Evolutionary conservation across 2,329 filamentous ascomycete species (phyloP).

Genomic region (Ophiostoma tasmaniense): DNA sequence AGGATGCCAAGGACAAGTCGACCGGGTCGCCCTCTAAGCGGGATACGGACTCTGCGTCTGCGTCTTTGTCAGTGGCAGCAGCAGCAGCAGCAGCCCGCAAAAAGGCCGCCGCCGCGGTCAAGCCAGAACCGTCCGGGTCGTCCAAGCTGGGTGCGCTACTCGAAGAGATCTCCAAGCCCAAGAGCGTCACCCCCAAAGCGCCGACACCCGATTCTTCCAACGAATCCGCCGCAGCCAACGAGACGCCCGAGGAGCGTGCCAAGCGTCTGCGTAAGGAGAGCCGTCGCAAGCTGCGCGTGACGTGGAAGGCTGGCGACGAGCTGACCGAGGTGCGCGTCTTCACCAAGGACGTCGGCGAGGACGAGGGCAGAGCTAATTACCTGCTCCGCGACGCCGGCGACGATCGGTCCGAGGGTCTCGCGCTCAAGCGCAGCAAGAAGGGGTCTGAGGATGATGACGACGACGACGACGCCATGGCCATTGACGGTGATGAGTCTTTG

Average conservation of each 20-base stretch:
- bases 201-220: conserved; percentile 30
- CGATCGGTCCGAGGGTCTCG: conserved; percentile 64
- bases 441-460: conserved; percentile 42
- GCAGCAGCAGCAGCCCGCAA: conserved; percentile 21
- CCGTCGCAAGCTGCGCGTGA: conserved; percentile 60
- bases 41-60: neutral
- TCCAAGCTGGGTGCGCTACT: conserved; percentile 49
- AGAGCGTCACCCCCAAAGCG: conserved; percentile 38
- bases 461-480: conserved; percentile 32
- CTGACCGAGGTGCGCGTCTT: conserved; percentile 62
- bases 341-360: conserved; percentile 65
- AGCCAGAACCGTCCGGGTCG: conserved; percentile 25
- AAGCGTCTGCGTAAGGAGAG: conserved; percentile 65
- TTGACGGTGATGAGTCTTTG: conserved; percentile 25
- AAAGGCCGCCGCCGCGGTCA: conserved; percentile 21
- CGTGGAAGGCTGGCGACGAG: conserved; percentile 59
- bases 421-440: conserved; percentile 48
- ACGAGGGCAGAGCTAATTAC: conserved; percentile 56
- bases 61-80: neutral
- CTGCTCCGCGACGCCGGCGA: conserved; percentile 66
- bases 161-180: conserved; percentile 42
- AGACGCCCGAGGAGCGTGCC: conserved; percentile 59
- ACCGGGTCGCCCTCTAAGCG: conserved; percentile 9
- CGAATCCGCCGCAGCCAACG: conserved; percentile 39
- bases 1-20: conserved; percentile 2